Conservation (phyloP, 2,329 filamentous ascomycete species). For the Sarocladiaceae sp. region DNA sequence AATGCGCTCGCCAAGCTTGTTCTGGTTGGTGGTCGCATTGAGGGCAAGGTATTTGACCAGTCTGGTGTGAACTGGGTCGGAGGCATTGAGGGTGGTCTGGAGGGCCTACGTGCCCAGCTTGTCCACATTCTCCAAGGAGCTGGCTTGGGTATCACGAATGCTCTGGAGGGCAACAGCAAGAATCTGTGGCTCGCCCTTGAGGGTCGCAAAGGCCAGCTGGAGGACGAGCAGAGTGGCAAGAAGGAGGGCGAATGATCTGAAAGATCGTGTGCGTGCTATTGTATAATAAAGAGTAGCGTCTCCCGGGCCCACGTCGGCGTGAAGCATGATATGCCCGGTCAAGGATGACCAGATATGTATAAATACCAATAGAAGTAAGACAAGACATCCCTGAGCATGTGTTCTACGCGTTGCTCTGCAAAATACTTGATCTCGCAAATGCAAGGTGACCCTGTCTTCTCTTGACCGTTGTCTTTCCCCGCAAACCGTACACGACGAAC, state of each 20-base stretch:
- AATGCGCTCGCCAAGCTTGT: slow-evolving; percentile 81
- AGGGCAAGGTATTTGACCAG: slow-evolving; percentile 78
- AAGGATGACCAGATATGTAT: neutral
- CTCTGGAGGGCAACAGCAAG: slow-evolving; percentile 76
- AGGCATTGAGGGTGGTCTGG: slow-evolving; percentile 75
- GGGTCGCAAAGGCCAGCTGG: slow-evolving; percentile 72
- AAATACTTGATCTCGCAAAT: neutral
- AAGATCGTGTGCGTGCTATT: neutral
- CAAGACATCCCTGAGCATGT: neutral
- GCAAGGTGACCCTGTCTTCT: neutral
- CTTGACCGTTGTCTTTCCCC: neutral
- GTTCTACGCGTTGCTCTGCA: neutral
- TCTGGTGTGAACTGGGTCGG: slow-evolving; percentile 64
- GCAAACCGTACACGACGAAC: no score
- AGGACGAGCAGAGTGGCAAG: slow-evolving; percentile 44
- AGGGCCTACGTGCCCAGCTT: slow-evolving; percentile 76
- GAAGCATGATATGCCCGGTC: neutral
- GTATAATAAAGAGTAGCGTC: neutral
- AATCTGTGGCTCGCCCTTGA: slow-evolving; percentile 87
- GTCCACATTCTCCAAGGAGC: slow-evolving; percentile 76
- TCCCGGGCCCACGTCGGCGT: neutral
- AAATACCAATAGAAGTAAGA: neutral
- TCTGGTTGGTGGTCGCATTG: slow-evolving; percentile 80
- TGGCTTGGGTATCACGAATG: slow-evolving; percentile 70
- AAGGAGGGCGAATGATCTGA: slow-evolving; percentile 10